Percentiles rank a stretch among this genome's conserved stretches.
These are phyloP conservation scores for Hansenula anomala DNA, from an alignment of 1,139 yeast species.

Conservation along the genomic window DNA sequence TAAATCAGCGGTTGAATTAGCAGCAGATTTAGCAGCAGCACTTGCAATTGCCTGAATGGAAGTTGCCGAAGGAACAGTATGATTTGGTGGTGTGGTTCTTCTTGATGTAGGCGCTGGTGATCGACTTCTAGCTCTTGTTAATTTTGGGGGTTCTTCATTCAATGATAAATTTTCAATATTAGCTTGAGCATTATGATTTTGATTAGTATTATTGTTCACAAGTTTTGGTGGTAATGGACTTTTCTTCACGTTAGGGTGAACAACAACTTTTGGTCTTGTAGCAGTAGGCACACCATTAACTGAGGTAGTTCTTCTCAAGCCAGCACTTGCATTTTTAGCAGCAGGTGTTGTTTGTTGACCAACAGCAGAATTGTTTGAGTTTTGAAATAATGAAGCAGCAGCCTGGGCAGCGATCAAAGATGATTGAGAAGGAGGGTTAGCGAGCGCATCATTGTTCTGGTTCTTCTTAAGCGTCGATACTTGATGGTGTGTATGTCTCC, in stretches of 20 bases:
- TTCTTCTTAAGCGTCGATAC: not conserved
- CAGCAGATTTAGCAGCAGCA: conserved; percentile 9
- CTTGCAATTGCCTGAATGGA: conserved; percentile 4
- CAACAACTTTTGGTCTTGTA: not conserved
- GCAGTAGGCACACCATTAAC: not conserved
- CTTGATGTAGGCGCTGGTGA: not conserved
- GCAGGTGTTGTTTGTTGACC: not conserved
- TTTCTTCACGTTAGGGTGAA: no score
- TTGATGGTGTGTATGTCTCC: not conserved
- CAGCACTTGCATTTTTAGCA: conserved; percentile 1
- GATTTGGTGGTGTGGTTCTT: not conserved
- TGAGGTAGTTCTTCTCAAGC: not conserved
- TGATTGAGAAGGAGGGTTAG: conserved; percentile 9
- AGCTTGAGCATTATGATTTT: not conserved
- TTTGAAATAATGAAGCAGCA: conserved; percentile 12
- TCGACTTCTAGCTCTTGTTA: not conserved
- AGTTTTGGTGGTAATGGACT: no score
- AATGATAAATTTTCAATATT: not conserved
- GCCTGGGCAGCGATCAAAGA: conserved; percentile 21
- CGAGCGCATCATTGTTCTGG: no score
- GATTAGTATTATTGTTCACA: no score
- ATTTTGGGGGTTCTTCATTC: not conserved
- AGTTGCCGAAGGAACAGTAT: not conserved
- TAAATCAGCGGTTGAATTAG: conserved; percentile 6
- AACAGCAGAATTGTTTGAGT: no score